Base-by-base conservation (phyloP, 2,329 filamentous ascomycete species). In the Calonectria ilicicola region DNA sequence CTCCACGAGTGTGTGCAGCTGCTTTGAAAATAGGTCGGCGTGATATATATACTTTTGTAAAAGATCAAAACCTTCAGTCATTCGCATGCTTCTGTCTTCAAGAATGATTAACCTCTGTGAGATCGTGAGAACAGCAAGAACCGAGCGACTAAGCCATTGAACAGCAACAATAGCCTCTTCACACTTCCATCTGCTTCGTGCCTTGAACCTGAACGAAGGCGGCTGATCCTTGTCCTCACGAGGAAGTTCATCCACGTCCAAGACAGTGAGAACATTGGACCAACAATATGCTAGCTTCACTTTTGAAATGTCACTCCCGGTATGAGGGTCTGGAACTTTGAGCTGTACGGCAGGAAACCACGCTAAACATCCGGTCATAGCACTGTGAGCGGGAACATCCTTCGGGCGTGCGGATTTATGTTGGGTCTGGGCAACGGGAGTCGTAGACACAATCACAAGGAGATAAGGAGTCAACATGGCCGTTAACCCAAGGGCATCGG, bases 311-410 rank as follows among this genome's bases (percentile, higher is more conserved):
- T 92, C 90, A 78, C 92, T 93, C 6, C 91, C 92, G 0, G 90
- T 91, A 58, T 90, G 88, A 2, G 90, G 86, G 74, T 95, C 92
- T 12, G 91, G 90, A 19, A 91, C 90, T 83, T 98, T 98, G 51
- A 99, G 87, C 80, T 94, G 97, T 56, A 99, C 97, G 2, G 96
- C 95, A 2, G 97, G 97, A 81, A 99, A 99, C 97, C 97, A 99
- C 40, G 97, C 95, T 63, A 99, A 85, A 78, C 96, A 98, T 2
- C 96, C 97, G 63, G 94, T 98, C 89, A 99, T 92, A 21, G 96
- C 93, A 80, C 95, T 95, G 81, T 99, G 96, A 1, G 95, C 94
- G 32, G 92, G 92, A 12, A 98, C 91, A 76, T 98, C 96, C 81
- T 97, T 98, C 5, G 97, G 96, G 29, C 97, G 90, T 2, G 95